phyloP scores from a whole-genome alignment of 306 rosid genomes.

The Rosa chinensis region DNA sequence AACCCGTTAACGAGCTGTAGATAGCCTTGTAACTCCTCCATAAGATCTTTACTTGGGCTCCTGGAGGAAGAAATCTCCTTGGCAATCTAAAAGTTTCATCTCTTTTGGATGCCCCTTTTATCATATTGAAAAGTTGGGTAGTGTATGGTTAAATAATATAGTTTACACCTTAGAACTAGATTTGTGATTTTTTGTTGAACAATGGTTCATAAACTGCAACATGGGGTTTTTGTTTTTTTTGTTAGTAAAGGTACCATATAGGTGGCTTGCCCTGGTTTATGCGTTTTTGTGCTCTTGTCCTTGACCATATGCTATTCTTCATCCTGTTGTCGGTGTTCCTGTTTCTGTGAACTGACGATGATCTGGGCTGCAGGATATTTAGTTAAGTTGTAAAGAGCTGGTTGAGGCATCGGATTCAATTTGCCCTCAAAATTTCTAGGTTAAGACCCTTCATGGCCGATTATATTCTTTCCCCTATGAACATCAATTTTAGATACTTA shows the following conservation, averaged over 20 bases:
- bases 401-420: constrained; percentile 48
- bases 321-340: constrained; percentile 32
- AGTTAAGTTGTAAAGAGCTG: constrained; percentile 46
- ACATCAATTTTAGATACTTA: neutral
- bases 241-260: neutral
- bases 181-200: neutral
- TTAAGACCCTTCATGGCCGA: constrained; percentile 44
- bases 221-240: neutral
- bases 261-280: neutral
- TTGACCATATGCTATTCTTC: constrained; percentile 19
- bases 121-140: neutral
- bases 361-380: constrained; percentile 57
- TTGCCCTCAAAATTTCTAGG: constrained; percentile 47
- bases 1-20: neutral
- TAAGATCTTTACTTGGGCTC: neutral
- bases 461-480: constrained; percentile 10
- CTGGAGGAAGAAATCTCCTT: neutral
- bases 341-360: constrained; percentile 41
- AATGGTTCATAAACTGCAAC: neutral
- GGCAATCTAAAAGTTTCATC: no score
- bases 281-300: constrained; percentile 10
- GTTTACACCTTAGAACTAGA: neutral
- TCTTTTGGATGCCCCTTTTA: neutral
- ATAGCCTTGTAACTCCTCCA: neutral
- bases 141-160: neutral